Conservation (phyloP, 345 rosid genomes). For the Iberis pinnata region DNA sequence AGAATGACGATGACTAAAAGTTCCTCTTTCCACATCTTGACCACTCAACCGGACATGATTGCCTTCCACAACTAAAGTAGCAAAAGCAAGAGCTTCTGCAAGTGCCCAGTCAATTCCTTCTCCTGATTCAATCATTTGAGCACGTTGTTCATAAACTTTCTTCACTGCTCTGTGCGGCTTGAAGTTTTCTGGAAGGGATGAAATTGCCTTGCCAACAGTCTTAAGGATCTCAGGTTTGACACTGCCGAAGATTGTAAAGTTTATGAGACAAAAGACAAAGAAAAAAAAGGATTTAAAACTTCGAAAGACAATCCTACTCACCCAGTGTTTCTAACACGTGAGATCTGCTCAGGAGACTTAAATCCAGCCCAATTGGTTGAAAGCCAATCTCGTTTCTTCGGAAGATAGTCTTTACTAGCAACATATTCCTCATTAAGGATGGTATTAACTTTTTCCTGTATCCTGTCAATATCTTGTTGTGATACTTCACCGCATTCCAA, state of each 20-base stretch:
- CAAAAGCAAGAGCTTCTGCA: constrained; percentile 75
- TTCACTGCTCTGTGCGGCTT: constrained; percentile 74
- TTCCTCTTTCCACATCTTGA: constrained; percentile 90
- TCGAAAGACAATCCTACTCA: constrained; percentile 18
- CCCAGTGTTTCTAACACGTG: constrained; percentile 78
- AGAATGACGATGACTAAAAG: constrained; percentile 74
- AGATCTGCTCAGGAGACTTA: constrained; percentile 74
- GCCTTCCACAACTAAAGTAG: constrained; percentile 75
- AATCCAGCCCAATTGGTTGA: constrained; percentile 76
- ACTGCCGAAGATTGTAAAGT: constrained; percentile 34
- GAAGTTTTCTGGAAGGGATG: constrained; percentile 56
- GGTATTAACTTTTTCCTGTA: constrained; percentile 52
- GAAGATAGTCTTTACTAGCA: constrained; percentile 69
- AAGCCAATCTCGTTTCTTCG: constrained; percentile 71
- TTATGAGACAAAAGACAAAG: neutral
- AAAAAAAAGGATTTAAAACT: neutral
- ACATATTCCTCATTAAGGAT: constrained; percentile 68
- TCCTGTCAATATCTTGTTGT: constrained; percentile 44
- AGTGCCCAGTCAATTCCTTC: constrained; percentile 88
- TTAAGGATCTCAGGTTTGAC: constrained; percentile 80
- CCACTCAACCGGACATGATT: constrained; percentile 87
- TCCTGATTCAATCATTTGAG: constrained; percentile 68
- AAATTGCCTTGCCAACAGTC: constrained; percentile 70
- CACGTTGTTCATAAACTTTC: constrained; percentile 70
- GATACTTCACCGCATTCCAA: constrained; percentile 58